Evolutionary conservation across 768 basidiomycete genomes (phyloP).

Genomic region (Phanerodontia chrysosporium): DNA sequence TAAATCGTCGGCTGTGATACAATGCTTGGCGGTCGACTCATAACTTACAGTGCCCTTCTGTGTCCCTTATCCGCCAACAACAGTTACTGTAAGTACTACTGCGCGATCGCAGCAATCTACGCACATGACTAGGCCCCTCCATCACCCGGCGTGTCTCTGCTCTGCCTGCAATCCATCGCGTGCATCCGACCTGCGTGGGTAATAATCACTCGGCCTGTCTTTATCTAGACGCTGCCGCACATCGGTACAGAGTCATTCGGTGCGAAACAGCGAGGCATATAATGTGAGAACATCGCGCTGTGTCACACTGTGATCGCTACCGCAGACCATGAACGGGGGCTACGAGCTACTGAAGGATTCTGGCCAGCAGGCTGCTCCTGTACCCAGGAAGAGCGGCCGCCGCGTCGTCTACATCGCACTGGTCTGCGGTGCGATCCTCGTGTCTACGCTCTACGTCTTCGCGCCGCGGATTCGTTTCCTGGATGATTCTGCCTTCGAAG

Average conservation of each 20-base stretch:
- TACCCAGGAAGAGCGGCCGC: neutral
- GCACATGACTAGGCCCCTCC: no score
- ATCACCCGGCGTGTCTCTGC: no score
- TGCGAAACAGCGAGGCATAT: neutral
- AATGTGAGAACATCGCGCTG: neutral
- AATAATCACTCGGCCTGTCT: no score
- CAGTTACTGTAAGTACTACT: no score
- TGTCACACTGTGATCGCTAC: neutral
- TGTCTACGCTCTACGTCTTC: constrained; percentile 2
- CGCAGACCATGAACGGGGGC: neutral
- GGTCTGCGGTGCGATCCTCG: neutral
- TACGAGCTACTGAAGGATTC: constrained; percentile 9
- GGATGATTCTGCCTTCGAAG: neutral
- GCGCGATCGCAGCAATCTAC: no score
- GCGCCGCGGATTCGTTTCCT: neutral
- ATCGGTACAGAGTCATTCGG: neutral
- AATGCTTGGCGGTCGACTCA: no score
- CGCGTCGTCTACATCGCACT: neutral
- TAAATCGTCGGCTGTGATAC: no score
- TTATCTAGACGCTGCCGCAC: constrained; percentile 6
- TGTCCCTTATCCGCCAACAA: no score
- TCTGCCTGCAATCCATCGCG: no score
- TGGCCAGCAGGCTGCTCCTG: neutral
- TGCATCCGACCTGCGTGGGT: no score
- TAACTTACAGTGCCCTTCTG: no score